These are phyloP conservation scores for Oenanthe sinensis DNA, from an alignment of 129 eudicot genomes.

Conservation along the genomic window DNA sequence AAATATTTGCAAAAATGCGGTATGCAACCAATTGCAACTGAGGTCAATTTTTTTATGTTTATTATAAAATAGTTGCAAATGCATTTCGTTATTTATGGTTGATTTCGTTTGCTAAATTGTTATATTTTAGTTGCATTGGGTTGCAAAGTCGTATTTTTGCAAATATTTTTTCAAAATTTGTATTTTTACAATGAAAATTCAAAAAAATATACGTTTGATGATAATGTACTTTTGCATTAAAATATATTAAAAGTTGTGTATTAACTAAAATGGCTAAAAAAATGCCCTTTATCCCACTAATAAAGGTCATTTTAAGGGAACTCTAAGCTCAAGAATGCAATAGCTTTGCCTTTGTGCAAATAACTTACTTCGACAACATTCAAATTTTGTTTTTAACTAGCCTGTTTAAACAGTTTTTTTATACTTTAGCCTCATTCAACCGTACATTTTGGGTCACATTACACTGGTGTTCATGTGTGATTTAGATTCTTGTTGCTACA, in stretches of 20 bases:
- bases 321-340: neutral
- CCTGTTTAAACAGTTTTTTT: neutral
- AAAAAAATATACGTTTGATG: neutral
- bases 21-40: neutral
- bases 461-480: slow-evolving; percentile 9
- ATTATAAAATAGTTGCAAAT: neutral
- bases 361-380: neutral
- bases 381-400: neutral
- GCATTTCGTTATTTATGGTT: neutral
- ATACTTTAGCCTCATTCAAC: neutral
- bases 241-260: neutral
- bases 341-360: neutral
- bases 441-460: neutral
- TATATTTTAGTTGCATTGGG: neutral
- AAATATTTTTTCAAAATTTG: neutral
- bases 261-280: neutral
- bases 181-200: neutral
- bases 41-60: too few species aligned
- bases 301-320: neutral
- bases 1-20: neutral
- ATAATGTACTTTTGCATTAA: neutral
- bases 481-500: slow-evolving; percentile 93
- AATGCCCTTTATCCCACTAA: neutral
- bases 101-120: neutral
- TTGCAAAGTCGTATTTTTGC: neutral